Evolutionary conservation across 169 alveolate species (phyloP).

Genomic region (Cardiosporidium cionae): DNA sequence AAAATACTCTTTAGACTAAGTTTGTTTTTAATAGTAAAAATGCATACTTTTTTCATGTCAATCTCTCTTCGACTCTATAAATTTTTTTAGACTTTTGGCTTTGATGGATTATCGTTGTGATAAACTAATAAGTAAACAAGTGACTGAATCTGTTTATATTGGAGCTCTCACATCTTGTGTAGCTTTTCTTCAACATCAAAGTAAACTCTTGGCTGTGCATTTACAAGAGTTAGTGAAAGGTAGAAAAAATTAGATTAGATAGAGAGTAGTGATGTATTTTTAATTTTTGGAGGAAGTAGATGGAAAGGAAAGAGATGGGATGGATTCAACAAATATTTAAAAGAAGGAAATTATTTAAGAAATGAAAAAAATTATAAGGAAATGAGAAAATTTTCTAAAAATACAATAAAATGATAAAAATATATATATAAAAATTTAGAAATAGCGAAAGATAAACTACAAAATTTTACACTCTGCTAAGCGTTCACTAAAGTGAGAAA

Average conservation of each 20-base stretch:
- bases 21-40: too few species aligned
- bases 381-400: not conserved
- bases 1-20: too few species aligned
- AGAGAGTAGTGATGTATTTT: not conserved
- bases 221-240: constrained; percentile 10
- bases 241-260: not conserved
- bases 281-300: not conserved
- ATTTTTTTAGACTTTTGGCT: too few species aligned
- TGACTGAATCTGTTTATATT: not conserved
- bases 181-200: constrained; percentile 8
- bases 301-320: not conserved
- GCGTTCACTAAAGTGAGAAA: not conserved
- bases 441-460: not conserved
- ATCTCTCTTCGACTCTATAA: too few species aligned
- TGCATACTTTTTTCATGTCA: too few species aligned
- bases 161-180: constrained; percentile 5
- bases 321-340: not conserved
- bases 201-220: constrained; percentile 5
- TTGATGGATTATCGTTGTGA: too few species aligned
- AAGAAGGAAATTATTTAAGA: not conserved
- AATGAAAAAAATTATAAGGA: not conserved
- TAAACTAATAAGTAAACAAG: too few species aligned
- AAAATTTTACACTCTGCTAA: not conserved
- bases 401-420: not conserved
- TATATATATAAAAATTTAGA: not conserved